These are phyloP conservation scores for Talaromyces sp. DNA, from an alignment of 2,329 filamentous ascomycete genomes.

Conservation along the genomic window DNA sequence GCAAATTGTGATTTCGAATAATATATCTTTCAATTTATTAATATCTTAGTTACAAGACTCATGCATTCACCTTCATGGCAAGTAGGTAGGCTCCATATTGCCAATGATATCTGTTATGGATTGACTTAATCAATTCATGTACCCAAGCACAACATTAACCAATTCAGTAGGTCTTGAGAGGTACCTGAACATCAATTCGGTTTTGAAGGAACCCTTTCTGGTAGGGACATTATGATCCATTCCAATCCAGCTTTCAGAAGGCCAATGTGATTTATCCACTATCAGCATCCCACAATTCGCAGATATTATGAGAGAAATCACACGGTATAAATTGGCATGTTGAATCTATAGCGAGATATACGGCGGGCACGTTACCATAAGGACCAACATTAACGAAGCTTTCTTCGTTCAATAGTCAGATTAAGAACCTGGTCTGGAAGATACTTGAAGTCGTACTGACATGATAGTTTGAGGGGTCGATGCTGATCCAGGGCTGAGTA, in stretches of 20 bases:
- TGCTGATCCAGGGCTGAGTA: neutral
- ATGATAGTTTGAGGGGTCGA: neutral
- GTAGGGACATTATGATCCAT: neutral
- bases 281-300: neutral
- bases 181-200: neutral
- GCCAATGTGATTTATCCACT: neutral
- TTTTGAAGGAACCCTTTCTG: too few relatives aligned
- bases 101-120: neutral
- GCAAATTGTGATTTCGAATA: neutral
- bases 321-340: neutral
- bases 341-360: neutral
- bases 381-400: neutral
- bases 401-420: neutral
- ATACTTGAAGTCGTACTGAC: neutral
- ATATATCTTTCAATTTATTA: neutral
- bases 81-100: neutral
- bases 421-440: neutral
- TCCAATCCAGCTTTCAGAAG: neutral
- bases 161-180: neutral
- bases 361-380: neutral
- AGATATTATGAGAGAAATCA: neutral
- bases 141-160: neutral
- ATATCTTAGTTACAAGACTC: neutral
- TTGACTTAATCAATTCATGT: neutral
- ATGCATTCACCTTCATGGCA: neutral